Conservation (phyloP, 495 filamentous ascomycete species). For the Tuber brumale region DNA sequence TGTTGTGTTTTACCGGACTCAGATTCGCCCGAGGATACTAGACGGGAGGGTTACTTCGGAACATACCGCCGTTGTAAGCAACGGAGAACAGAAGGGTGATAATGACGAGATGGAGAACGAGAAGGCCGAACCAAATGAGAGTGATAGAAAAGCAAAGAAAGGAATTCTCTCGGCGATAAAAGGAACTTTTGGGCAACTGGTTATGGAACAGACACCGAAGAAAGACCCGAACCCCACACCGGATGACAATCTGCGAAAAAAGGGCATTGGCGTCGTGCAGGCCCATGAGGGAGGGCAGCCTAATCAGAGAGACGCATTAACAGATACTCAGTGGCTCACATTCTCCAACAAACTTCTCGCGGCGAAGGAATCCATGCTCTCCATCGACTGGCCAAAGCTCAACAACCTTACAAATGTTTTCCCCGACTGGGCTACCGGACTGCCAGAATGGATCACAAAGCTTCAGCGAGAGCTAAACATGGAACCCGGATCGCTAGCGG, state of each 20-base stretch:
- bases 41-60: background rate
- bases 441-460: slow-evolving; percentile 74
- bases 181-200: slow-evolving; percentile 10
- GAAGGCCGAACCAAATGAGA: slow-evolving; percentile 7
- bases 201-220: slow-evolving; percentile 10
- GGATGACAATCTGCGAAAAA: slow-evolving; percentile 6
- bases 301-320: slow-evolving; percentile 15
- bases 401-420: slow-evolving; percentile 47
- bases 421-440: slow-evolving; percentile 70
- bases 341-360: slow-evolving; percentile 33
- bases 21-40: slow-evolving; percentile 14
- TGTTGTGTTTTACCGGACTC: slow-evolving; percentile 28
- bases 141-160: slow-evolving; percentile 4
- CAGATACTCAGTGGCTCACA: slow-evolving; percentile 37
- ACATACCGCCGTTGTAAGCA: background rate
- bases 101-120: background rate
- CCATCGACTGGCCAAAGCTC: slow-evolving; percentile 32
- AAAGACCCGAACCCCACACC: slow-evolving; percentile 8
- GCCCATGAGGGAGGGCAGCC: background rate
- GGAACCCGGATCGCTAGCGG: slow-evolving; percentile 75
- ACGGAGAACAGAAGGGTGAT: background rate
- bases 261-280: slow-evolving; percentile 4
- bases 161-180: background rate
- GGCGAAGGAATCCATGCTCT: slow-evolving; percentile 34
- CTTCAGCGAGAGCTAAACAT: slow-evolving; percentile 82